Evolutionary conservation across 2,329 filamentous ascomycete genomes (phyloP), one percentile per base, ranked within the genome.

Genomic region (Aspergillus sp.): DNA sequence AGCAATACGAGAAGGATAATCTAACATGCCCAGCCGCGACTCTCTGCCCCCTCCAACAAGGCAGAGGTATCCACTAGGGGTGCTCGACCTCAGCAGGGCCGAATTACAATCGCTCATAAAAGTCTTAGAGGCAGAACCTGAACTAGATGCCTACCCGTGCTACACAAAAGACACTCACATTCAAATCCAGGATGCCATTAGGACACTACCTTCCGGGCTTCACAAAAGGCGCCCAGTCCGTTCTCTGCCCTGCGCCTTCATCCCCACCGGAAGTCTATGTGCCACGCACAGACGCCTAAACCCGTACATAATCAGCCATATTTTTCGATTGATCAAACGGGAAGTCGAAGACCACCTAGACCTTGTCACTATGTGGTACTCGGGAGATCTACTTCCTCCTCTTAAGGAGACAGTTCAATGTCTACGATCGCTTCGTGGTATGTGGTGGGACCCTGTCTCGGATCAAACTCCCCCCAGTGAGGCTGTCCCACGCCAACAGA

Each of bases 401-500:
- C 58, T 69, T 17, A 42, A 52, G 4, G 44, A 59, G 2, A 55
- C 70, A 3, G 22, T 63, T 4, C 30, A 46, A 4, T 54, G 55
- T 7, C 59, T 77, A 12, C 62, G 65, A 19, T 64, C 62, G 0
- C 55, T 77, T 11, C 62, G 67, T 17, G 70, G 66, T 0, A 66
- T 76, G 60, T 77, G 74, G 75, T 63, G 67, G 34, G 55, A 8
- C 60, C 59, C 7, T 12, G 51, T 8, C 39, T 45, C 34, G 46
- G 30, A 54, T 22, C 54, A 7, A 37, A 44, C 34, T 11, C 37
- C 27, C 6, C 61, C 50, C 15, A 58, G 33, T 33, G 54, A 48
- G 56, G 62, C 65, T 12, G 64, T 65, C 62, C 51, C 30, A 7
- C 71, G 69, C 42, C 73, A 77, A 58, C 57, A 52, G 19, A 71